A percentile compares a stretch with the other conserved stretches of the same genome.
These are phyloP conservation scores for Verticillium zaregamsianum DNA, from an alignment of 2,329 filamentous ascomycete genomes.

Conservation along the genomic window DNA sequence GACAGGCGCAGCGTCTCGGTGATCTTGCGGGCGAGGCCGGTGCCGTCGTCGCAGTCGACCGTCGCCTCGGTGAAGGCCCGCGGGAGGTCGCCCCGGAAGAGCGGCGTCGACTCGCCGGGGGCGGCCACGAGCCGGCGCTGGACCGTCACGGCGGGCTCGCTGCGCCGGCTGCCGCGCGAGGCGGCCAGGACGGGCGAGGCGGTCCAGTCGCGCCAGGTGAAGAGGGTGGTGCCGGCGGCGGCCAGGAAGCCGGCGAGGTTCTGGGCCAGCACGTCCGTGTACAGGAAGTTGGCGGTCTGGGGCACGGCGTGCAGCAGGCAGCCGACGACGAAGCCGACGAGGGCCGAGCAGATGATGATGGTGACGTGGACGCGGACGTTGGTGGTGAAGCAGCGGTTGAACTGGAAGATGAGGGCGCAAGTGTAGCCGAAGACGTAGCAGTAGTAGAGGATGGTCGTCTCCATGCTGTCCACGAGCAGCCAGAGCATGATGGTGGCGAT, in stretches of 20 bases:
- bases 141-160: constrained; percentile 5
- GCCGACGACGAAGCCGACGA: constrained; percentile 25
- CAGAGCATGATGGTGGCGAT: constrained; percentile 26
- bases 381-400: constrained; percentile 34
- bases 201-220: constrained; percentile 21
- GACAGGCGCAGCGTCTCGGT: constrained; percentile 16
- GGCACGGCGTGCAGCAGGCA: constrained; percentile 25
- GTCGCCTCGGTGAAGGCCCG: background rate
- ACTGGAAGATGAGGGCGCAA: constrained; percentile 32
- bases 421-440: constrained; percentile 30
- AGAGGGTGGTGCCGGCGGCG: constrained; percentile 24
- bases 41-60: constrained; percentile 7
- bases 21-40: constrained; percentile 13
- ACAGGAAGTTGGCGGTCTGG: constrained; percentile 20
- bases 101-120: constrained; percentile 9
- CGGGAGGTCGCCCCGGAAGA: constrained; percentile 1
- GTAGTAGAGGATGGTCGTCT: constrained; percentile 29
- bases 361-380: constrained; percentile 26
- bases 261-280: constrained; percentile 26
- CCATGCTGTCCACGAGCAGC: constrained; percentile 24
- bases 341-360: constrained; percentile 26
- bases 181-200: constrained; percentile 1
- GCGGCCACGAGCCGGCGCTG: constrained; percentile 11
- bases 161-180: background rate
- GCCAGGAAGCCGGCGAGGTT: constrained; percentile 25